These are phyloP conservation scores for Debaryomycetaceae sp. DNA, from an alignment of 1,139 yeast species.

Conservation along the genomic window DNA sequence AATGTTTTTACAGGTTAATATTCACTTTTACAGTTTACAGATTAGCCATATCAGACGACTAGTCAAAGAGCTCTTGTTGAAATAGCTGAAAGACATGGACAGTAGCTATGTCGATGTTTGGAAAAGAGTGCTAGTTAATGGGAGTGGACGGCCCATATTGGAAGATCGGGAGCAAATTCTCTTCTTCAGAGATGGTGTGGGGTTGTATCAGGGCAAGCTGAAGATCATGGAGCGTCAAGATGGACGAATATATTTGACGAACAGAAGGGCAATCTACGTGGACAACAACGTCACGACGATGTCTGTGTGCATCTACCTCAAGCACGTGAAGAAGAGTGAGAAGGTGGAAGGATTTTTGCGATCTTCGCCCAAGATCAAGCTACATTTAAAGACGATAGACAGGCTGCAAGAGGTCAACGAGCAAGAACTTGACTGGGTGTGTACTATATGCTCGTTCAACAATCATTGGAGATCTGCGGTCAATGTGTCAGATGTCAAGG, in stretches of 20 bases:
- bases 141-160: conserved; percentile 48
- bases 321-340: conserved; percentile 42
- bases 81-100: conserved; percentile 1
- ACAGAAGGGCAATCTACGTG: conserved; percentile 67
- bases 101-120: conserved; percentile 23
- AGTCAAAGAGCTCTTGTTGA: neutral
- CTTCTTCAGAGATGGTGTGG: conserved; percentile 53
- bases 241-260: conserved; percentile 79
- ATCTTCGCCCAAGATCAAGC: conserved; percentile 72
- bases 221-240: conserved; percentile 63
- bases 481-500: conserved; percentile 27
- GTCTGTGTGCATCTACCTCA: conserved; percentile 51
- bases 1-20: no score
- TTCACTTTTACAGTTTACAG: no score
- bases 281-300: conserved; percentile 45
- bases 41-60: no score
- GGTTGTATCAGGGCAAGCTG: conserved; percentile 67
- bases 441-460: conserved; percentile 77
- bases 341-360: conserved; percentile 63
- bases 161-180: conserved; percentile 37
- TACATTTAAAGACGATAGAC: conserved; percentile 16
- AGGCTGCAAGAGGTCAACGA: neutral
- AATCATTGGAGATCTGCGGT: conserved; percentile 36
- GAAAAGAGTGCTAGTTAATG: conserved; percentile 36
- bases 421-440: conserved; percentile 57